These are phyloP conservation scores for Isochrysis galbana DNA, from an alignment of 78 protist genomes.

Conservation along the genomic window DNA sequence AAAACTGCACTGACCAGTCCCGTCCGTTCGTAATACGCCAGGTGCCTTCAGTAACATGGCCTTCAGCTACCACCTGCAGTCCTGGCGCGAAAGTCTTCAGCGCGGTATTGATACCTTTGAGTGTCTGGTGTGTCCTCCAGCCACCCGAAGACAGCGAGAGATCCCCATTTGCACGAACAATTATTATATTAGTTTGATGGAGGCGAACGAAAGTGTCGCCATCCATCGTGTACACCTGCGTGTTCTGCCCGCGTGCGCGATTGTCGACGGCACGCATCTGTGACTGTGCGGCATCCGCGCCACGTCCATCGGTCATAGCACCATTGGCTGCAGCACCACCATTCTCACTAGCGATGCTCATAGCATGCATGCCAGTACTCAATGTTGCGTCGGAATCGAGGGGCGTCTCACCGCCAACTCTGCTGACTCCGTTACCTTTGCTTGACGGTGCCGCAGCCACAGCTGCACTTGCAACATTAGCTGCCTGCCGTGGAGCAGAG, in stretches of 20 bases:
- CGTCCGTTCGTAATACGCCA: constrained; percentile 24
- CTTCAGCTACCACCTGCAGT: background rate
- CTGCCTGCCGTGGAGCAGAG: no score
- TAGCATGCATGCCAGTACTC: no score
- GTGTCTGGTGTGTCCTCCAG: constrained; percentile 9
- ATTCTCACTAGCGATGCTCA: no score
- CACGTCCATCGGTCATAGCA: no score
- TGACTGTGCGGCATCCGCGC: no score
- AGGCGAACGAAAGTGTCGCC: constrained; percentile 17
- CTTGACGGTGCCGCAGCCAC: no score
- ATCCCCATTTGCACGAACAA: background rate
- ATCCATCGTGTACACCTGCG: background rate
- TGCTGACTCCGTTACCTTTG: no score
- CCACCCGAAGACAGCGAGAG: background rate
- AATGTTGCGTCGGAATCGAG: no score
- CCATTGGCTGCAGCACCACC: no score
- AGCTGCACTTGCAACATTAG: no score
- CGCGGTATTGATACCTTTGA: background rate
- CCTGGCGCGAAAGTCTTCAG: background rate
- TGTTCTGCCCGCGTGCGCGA: background rate
- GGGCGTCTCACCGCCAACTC: no score
- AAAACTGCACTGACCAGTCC: background rate
- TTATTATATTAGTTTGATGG: background rate
- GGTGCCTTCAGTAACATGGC: background rate
- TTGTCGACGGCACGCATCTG: background rate